Conservation (phyloP, 768 basidiomycete genomes). For the Tylopilus subfusipes region DNA sequence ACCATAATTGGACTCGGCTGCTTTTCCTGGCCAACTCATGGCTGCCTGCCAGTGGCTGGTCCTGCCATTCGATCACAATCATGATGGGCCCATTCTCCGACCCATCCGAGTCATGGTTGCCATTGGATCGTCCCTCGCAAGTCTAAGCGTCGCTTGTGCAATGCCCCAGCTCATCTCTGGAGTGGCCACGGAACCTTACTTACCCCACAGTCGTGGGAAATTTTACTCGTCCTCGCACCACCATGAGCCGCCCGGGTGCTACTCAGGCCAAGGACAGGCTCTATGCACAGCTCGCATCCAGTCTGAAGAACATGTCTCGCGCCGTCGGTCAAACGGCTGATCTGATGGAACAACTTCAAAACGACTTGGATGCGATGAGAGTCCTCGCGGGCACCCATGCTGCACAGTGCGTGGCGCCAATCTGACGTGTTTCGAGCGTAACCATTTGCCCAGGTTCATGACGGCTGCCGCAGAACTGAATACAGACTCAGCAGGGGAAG, state of each 20-base stretch:
- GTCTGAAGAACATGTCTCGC: constrained; percentile 62
- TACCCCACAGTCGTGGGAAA: constrained; percentile 14
- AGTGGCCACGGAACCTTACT: background rate
- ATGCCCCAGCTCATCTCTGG: too few relatives aligned
- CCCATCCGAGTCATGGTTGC: background rate
- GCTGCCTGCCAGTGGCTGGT: background rate
- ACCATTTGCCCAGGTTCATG: constrained; percentile 42
- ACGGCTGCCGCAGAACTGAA: constrained; percentile 45
- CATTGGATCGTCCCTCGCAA: background rate
- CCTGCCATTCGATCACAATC: too few relatives aligned
- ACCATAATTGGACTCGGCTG: too few relatives aligned
- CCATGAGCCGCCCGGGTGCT: constrained; percentile 42
- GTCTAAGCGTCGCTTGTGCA: constrained; percentile 10
- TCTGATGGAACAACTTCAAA: constrained; percentile 71
- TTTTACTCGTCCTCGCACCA: background rate
- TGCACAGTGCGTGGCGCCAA: constrained; percentile 58
- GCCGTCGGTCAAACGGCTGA: constrained; percentile 71
- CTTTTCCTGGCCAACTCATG: too few relatives aligned
- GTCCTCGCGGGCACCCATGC: constrained; percentile 76
- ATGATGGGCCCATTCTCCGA: too few relatives aligned
- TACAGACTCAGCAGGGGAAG: constrained; percentile 26
- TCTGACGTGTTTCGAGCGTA: background rate
- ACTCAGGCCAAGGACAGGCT: constrained; percentile 79
- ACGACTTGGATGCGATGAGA: constrained; percentile 75
- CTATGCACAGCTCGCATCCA: constrained; percentile 71